These are phyloP conservation scores for Coprinopsis marcescibilis DNA, from an alignment of 768 basidiomycete genomes.

Conservation along the genomic window DNA sequence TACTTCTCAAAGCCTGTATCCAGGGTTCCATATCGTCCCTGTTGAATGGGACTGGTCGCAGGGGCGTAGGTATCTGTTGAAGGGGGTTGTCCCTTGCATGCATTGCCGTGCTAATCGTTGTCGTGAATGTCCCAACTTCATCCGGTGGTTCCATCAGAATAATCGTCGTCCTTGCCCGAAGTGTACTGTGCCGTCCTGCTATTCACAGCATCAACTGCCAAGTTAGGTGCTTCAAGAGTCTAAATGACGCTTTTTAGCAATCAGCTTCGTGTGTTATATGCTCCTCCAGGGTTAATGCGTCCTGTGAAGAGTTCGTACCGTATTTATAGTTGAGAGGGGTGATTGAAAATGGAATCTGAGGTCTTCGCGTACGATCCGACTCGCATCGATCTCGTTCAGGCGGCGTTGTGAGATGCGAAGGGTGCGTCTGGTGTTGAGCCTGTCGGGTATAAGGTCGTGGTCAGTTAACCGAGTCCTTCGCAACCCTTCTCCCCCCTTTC, in stretches of 20 bases:
- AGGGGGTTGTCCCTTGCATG: too few species aligned
- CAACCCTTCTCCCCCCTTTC: too few species aligned
- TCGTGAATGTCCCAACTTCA: too few species aligned
- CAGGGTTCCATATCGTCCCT: too few species aligned
- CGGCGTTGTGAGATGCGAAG: slow-evolving; percentile 8
- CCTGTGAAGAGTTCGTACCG: neutral
- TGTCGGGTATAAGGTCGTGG: neutral
- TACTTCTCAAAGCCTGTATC: too few species aligned
- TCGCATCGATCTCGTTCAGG: slow-evolving; percentile 9
- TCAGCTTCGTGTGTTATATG: neutral
- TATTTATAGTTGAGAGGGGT: slow-evolving; percentile 6
- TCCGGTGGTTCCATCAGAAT: too few species aligned
- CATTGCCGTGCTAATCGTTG: too few species aligned
- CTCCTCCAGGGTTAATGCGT: neutral
- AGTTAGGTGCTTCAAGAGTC: neutral
- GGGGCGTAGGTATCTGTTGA: too few species aligned
- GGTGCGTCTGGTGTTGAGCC: slow-evolving; percentile 5
- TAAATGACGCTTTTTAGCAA: neutral
- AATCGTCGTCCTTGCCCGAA: too few species aligned
- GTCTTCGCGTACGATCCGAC: slow-evolving; percentile 10
- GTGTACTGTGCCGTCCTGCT: neutral
- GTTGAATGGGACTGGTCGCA: too few species aligned
- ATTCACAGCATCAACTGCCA: neutral
- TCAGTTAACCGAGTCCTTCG: too few species aligned
- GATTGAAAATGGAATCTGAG: slow-evolving; percentile 8